Evolutionary conservation across 2,329 filamentous ascomycete species (phyloP).

Genomic region (Fusarium avenaceum): DNA sequence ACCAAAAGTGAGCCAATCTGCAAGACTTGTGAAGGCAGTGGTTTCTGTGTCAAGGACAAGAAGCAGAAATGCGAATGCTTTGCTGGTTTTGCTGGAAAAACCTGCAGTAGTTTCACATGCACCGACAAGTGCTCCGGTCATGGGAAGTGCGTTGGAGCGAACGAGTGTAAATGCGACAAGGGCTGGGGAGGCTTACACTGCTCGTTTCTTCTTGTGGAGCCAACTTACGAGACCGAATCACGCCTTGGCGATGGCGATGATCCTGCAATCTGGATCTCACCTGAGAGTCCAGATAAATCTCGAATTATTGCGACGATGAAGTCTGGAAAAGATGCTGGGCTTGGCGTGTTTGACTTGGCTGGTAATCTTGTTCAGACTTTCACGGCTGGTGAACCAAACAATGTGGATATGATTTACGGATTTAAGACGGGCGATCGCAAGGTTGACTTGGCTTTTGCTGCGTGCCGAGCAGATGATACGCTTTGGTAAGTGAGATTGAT

Average conservation of each 20-base stretch:
- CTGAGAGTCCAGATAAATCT: slow-evolving; percentile 56
- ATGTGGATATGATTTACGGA: slow-evolving; percentile 67
- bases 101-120: slow-evolving; percentile 56
- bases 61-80: slow-evolving; percentile 58
- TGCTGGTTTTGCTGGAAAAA: slow-evolving; percentile 56
- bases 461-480: slow-evolving; percentile 65
- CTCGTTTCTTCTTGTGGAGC: slow-evolving; percentile 59
- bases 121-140: slow-evolving; percentile 58
- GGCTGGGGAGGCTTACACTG: slow-evolving; percentile 62
- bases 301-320: slow-evolving; percentile 67
- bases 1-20: slow-evolving; percentile 50
- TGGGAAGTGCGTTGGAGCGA: slow-evolving; percentile 59
- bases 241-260: slow-evolving; percentile 62
- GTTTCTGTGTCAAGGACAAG: slow-evolving; percentile 53
- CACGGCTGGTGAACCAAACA: slow-evolving; percentile 63
- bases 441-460: slow-evolving; percentile 64
- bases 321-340: slow-evolving; percentile 62
- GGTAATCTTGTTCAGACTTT: slow-evolving; percentile 63
- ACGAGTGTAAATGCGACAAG: slow-evolving; percentile 57
- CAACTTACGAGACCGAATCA: slow-evolving; percentile 59
- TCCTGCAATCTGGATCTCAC: slow-evolving; percentile 64
- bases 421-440: slow-evolving; percentile 59
- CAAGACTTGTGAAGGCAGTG: slow-evolving; percentile 54
- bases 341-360: slow-evolving; percentile 63
- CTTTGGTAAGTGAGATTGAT: slow-evolving; percentile 58